A percentile compares a stretch with the other conserved stretches of the same genome.
Evolutionary conservation across 1,284 basidiomycete genomes (phyloP).

Genomic region (Trichosporon sp.): DNA sequence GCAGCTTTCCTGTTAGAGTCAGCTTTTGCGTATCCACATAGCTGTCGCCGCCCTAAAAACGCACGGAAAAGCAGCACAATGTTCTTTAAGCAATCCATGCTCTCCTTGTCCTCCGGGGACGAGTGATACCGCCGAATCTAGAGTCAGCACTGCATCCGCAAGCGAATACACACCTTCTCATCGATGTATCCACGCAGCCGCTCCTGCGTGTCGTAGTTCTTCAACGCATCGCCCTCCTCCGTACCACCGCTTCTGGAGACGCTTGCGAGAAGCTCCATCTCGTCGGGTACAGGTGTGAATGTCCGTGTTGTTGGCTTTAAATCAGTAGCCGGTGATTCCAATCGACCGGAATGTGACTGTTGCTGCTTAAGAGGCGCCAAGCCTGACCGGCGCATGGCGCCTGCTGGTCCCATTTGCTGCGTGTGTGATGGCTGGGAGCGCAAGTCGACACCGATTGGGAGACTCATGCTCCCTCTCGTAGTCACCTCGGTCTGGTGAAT

Average conservation of each 20-base stretch:
- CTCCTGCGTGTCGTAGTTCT: conserved; percentile 36
- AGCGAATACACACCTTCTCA: conserved; percentile 26
- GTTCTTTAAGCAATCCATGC: conserved; percentile 35
- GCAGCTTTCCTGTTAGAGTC: conserved; percentile 35
- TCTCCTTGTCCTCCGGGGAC: conserved; percentile 9
- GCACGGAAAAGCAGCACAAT: conserved; percentile 41
- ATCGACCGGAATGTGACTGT: background rate
- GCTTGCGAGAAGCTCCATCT: conserved; percentile 39
- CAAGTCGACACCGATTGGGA: background rate
- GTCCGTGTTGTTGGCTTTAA: background rate
- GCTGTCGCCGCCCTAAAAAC: no score
- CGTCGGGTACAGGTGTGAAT: conserved; percentile 8
- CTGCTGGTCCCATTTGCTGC: background rate
- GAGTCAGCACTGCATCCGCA: background rate
- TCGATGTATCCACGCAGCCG: conserved; percentile 41
- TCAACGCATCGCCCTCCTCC: conserved; percentile 46
- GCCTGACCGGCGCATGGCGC: background rate
- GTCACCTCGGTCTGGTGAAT: background rate
- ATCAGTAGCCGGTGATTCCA: background rate
- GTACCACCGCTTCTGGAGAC: conserved; percentile 41
- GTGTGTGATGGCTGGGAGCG: background rate
- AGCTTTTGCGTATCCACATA: no score
- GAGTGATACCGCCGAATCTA: conserved; percentile 12
- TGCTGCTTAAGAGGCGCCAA: background rate
- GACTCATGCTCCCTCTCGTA: background rate